Percentiles rank a stretch among this genome's conserved stretches.
Evolutionary conservation across 2,329 filamentous ascomycete genomes (phyloP).

Genomic region (Stemphylium lycopersici): DNA sequence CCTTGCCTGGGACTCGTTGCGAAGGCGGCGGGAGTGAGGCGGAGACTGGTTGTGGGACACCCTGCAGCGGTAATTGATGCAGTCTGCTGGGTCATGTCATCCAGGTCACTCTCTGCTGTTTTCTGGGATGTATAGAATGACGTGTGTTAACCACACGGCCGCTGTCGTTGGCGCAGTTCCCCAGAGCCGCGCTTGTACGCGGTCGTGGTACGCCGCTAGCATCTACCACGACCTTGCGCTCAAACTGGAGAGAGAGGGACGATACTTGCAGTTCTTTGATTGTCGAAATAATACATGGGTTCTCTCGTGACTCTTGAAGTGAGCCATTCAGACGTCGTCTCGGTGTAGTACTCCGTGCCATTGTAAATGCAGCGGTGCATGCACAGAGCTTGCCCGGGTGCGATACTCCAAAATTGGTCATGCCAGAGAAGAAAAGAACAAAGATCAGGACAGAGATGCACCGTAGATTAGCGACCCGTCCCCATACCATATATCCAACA

Average conservation of each 20-base stretch:
- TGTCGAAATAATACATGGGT: no score
- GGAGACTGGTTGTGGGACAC: not conserved
- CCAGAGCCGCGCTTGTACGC: not conserved
- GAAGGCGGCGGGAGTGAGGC: slow-evolving; percentile 1
- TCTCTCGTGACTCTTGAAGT: no score
- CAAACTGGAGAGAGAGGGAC: no score
- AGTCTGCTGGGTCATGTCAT: not conserved
- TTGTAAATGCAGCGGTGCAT: no score
- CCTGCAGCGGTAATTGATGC: not conserved
- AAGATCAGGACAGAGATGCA: not conserved
- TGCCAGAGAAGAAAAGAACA: not conserved
- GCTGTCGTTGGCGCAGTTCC: not conserved
- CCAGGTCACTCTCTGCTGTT: no score
- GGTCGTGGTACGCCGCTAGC: not conserved
- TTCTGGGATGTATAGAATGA: not conserved
- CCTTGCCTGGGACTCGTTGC: slow-evolving; percentile 7
- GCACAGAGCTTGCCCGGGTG: not conserved
- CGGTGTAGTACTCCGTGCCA: no score
- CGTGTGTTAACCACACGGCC: not conserved
- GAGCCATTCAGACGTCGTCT: no score
- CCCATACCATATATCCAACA: not conserved
- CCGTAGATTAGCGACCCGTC: not conserved
- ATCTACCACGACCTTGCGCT: not conserved
- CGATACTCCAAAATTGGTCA: not conserved
- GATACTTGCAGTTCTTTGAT: no score